Evolutionary conservation across 2,329 filamentous ascomycete species (phyloP).

Genomic region (Penicillium sclerotigenum): DNA sequence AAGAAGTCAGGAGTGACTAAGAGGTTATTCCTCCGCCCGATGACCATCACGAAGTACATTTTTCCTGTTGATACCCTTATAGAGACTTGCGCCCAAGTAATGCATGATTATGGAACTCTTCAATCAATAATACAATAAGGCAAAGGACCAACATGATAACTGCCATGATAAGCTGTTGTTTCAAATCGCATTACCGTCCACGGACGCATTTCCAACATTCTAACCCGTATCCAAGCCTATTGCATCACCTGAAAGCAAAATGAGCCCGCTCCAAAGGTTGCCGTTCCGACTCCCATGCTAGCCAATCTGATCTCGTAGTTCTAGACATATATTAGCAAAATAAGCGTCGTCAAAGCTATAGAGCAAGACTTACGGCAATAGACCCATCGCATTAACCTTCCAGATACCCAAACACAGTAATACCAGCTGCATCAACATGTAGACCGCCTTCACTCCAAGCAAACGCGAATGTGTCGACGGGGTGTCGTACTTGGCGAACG

Average conservation of each 20-base stretch:
- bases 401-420: conserved; percentile 83
- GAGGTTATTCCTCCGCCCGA: not conserved
- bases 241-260: conserved; percentile 51
- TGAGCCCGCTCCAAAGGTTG: conserved; percentile 65
- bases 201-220: not conserved
- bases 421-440: conserved; percentile 80
- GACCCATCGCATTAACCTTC: conserved; percentile 95
- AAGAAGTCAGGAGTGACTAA: conserved; percentile 2
- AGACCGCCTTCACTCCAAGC: conserved; percentile 79
- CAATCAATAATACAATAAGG: not conserved
- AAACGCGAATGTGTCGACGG: conserved; percentile 71
- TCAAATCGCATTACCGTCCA: not conserved
- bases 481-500: conserved; percentile 89
- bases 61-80: not conserved
- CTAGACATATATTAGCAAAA: conserved; percentile 45
- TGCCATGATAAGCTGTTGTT: not conserved
- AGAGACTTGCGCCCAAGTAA: not conserved
- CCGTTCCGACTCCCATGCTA: conserved; percentile 85
- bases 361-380: conserved; percentile 69
- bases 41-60: not conserved
- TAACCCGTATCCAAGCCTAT: not conserved
- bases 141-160: not conserved
- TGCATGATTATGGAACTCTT: not conserved
- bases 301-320: conserved; percentile 94
- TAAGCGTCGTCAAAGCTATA: not conserved